Base-by-base conservation (phyloP, 1,284 basidiomycete species). In the Trichosporon faecale region DNA sequence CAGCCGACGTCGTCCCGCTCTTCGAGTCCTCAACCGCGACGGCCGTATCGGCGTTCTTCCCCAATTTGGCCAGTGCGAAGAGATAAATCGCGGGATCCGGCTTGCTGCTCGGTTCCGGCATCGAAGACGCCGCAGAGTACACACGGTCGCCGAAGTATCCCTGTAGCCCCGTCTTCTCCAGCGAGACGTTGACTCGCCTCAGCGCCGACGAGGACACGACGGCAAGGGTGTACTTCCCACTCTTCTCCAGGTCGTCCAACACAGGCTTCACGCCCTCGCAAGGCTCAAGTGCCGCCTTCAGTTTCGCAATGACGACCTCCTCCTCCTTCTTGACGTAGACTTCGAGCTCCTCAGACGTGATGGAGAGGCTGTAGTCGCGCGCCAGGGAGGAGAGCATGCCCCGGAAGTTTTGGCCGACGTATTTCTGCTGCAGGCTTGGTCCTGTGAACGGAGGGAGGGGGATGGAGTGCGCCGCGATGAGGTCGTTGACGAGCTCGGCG, bases 71-170 rank as follows among this genome's bases (percentile, higher is more conserved):
- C 52, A 75, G 67, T 0, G 76, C 72, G 57, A 70, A 64, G 6
- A 70, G 67, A 66, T 77, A 77, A 66, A 77, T 70, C 3, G 76
- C 76, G 2, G 76, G 76, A 57, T 77, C 75, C 27, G 76, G 76
- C 70, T 77, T 77, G 57, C 68, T 70, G 11, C 74, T 76, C 12
- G 76, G 76, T n/a, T 44, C 29, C 3, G 72, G 66, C 4, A 66
- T 64, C 21, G 69, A 70, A 1, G 68, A 72, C 12, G 76, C 75
- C 3, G 76, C 76, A 7, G 75, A 76, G 65, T 72, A 77, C 14
- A 77, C 72, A 3, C 71, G 49, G 37, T 67, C 35, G 33, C 69
- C 65, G 49, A 77, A 77, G 73, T 61, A 77, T 8, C 14, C 23
- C 2, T 63, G 68, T 44, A 72, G 75, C 35, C 63, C 67, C 0